phyloP scores from a whole-genome alignment of 768 basidiomycete species.

The Kockovaella imperatae region DNA sequence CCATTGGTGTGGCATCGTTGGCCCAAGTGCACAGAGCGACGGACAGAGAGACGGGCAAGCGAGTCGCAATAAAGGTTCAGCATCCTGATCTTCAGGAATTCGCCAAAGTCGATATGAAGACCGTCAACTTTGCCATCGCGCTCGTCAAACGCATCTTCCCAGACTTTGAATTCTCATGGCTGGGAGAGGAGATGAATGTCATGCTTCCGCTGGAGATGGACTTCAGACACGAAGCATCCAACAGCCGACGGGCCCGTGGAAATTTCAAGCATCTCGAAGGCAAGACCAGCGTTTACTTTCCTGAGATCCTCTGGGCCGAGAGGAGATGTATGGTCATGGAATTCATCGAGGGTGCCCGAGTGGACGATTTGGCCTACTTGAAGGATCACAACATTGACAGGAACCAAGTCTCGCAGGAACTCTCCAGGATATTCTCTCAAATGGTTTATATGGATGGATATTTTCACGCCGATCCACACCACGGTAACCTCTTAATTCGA shows the following conservation, averaged over 20 bases:
- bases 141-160: conserved; percentile 92
- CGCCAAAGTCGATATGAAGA: conserved; percentile 64
- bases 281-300: conserved; percentile 76
- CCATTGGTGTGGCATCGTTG: conserved; percentile 87
- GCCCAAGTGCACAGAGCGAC: conserved; percentile 89
- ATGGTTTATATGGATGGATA: conserved; percentile 94
- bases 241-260: conserved; percentile 60
- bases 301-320: conserved; percentile 62
- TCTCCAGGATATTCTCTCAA: conserved; percentile 79
- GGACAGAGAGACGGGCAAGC: conserved; percentile 61
- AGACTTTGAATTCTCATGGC: conserved; percentile 90
- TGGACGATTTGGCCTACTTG: conserved; percentile 80
- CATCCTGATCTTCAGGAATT: conserved; percentile 92
- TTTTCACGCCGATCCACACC: conserved; percentile 68
- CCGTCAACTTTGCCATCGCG: conserved; percentile 52
- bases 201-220: conserved; percentile 79
- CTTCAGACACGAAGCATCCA: conserved; percentile 80
- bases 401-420: conserved; percentile 84
- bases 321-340: conserved; percentile 91
- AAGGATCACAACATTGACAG: conserved; percentile 76
- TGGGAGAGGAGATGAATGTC: conserved; percentile 82
- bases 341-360: conserved; percentile 67
- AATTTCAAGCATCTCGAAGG: conserved; percentile 62
- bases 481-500: conserved; percentile 83
- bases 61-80: conserved; percentile 71